Base-by-base conservation (phyloP, 768 basidiomycete species). In the Trametes cinnabarina region DNA sequence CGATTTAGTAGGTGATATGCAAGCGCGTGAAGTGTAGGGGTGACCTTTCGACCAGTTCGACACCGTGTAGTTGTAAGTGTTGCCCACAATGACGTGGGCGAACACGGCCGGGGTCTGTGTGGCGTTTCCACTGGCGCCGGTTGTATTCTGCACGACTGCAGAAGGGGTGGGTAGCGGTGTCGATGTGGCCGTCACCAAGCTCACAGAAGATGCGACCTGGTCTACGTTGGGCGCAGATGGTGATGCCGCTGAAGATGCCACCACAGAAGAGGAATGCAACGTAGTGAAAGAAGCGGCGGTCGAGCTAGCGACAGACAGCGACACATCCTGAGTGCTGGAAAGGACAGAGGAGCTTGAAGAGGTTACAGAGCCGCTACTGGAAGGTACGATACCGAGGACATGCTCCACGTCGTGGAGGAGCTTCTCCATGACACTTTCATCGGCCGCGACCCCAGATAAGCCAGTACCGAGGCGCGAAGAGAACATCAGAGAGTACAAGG, bases 11-110 rank as follows among this genome's bases (percentile, higher is more conserved):
- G 17, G 19, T 22, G 15, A 15, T 28, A n/a, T 34, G 26, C 14
- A 9, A 4, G 4, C 44, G n/a, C 7, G 7, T 10, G n/a, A 25
- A 15, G 11, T 30, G 35, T 11, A 8, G 23, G 32, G 22, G 35
- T 6, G n/a, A 65, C 68, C 68, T n/a, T 73, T 80, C 49, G 79
- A 69, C 69, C 81, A 80, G 50, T 65, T 63, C 39, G 68, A 55
- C 26, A 60, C 26, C 2, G 69, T 81, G 69, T 87, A 89, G 2
- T 84, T 80, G 69, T 82, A 86, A 3, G 84, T 78, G 62, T 89
- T 89, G 32, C 88, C 88, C 28, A 87, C 72, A 57, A 77, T 74
- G 41, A 63, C 55, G 42, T 68, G 66, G 5, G 66, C 66, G 25
- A 68, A 64, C n/a, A 65, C 66, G n/a, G 79, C 51, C 8, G 39